Evolutionary conservation across 768 basidiomycete genomes (phyloP).

Genomic region (Xerocomellus amylosporus): DNA sequence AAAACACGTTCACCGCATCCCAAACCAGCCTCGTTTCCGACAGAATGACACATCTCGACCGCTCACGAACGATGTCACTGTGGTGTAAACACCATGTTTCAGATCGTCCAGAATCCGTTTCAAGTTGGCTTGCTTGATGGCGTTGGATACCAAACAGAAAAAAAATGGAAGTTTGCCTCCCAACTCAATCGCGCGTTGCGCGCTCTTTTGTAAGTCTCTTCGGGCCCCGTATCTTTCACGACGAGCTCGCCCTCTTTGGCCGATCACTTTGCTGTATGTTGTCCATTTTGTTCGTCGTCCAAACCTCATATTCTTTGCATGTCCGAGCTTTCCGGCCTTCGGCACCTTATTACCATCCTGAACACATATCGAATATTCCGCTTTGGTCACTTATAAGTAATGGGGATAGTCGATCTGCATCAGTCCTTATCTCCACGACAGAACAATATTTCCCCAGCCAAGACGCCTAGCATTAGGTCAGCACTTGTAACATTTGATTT

Average conservation of each 20-base stretch:
- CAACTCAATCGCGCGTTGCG: background rate
- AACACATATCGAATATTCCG: no score
- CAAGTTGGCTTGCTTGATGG: background rate
- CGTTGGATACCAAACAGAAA: background rate
- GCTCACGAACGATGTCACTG: background rate
- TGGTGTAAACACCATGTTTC: background rate
- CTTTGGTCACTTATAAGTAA: no score
- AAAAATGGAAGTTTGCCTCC: background rate
- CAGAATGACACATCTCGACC: background rate
- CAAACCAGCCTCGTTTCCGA: background rate
- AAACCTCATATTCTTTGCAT: background rate
- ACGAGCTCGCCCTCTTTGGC: background rate
- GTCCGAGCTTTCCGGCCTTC: background rate
- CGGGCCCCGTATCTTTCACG: background rate
- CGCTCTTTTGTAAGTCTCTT: background rate
- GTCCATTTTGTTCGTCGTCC: background rate
- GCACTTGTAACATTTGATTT: no score
- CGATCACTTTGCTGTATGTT: background rate
- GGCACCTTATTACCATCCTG: no score
- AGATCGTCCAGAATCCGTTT: background rate
- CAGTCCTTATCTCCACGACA: no score
- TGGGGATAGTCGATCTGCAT: no score
- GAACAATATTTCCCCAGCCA: no score
- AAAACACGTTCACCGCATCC: background rate
- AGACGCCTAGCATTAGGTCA: no score